phyloP scores from a whole-genome alignment of 768 basidiomycete species.

The Galerina marginata region DNA sequence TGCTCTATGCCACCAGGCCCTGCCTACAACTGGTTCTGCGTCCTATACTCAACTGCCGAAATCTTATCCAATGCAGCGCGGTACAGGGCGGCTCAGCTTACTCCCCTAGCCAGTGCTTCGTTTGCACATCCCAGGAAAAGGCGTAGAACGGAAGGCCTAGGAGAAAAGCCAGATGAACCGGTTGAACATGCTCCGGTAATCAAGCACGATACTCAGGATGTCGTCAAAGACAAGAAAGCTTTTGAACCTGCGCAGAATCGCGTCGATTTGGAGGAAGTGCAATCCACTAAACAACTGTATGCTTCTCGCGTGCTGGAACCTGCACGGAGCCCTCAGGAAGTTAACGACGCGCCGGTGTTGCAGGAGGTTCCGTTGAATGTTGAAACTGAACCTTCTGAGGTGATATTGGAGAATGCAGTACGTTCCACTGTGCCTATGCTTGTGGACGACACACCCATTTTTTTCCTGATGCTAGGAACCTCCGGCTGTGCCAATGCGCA shows the following conservation, averaged over 20 bases:
- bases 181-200: not conserved
- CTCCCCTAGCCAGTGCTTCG: constrained; percentile 24
- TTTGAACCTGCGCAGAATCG: not conserved
- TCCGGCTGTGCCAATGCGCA: not conserved
- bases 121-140: constrained; percentile 22
- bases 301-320: not conserved
- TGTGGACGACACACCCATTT: not conserved
- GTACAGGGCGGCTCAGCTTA: constrained; percentile 53
- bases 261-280: not conserved
- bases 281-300: not conserved
- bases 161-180: not conserved
- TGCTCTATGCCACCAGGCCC: constrained; percentile 68
- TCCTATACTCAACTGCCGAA: constrained; percentile 61
- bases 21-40: constrained; percentile 75
- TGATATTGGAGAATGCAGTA: not conserved
- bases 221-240: not conserved
- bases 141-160: constrained; percentile 19
- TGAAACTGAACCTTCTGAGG: not conserved
- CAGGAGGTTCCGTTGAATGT: not conserved
- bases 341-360: not conserved
- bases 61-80: constrained; percentile 68
- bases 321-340: not conserved
- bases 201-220: not conserved
- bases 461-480: constrained; percentile 5
- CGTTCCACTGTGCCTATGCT: not conserved